These are phyloP conservation scores for Mycena floridula DNA, from an alignment of 768 basidiomycete genomes.

Conservation along the genomic window DNA sequence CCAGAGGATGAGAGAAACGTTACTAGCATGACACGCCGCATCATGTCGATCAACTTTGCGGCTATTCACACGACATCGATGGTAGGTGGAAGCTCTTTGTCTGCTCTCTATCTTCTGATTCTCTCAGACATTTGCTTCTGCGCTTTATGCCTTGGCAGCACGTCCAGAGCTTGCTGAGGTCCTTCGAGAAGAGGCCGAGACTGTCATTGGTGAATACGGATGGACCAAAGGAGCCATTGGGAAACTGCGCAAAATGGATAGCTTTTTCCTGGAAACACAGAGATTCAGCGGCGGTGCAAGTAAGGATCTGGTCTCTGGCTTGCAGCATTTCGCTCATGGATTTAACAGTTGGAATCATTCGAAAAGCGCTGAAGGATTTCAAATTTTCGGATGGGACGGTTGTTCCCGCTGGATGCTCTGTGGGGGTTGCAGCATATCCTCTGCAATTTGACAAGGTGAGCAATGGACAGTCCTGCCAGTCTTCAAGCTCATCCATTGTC, in stretches of 20 bases:
- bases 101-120: no score
- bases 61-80: constrained; percentile 28
- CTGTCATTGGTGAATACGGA: constrained; percentile 17
- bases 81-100: no score
- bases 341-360: no score
- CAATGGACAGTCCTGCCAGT: no score
- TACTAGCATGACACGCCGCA: constrained; percentile 17
- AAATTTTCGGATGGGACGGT: constrained; percentile 29
- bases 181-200: constrained; percentile 19
- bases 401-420: constrained; percentile 22
- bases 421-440: constrained; percentile 17
- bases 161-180: constrained; percentile 14
- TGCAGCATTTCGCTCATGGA: no score
- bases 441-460: no score
- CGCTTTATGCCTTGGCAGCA: constrained; percentile 12
- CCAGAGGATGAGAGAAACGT: constrained; percentile 17
- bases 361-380: constrained; percentile 25
- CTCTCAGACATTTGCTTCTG: constrained; percentile 11
- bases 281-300: constrained; percentile 14
- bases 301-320: no score
- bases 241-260: constrained; percentile 29
- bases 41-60: constrained; percentile 32
- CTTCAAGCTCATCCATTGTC: no score
- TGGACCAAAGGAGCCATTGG: constrained; percentile 27
- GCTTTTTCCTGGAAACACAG: constrained; percentile 28